These are phyloP conservation scores for Pichia sp. DNA, from an alignment of 1,139 yeast species.

Conservation along the genomic window DNA sequence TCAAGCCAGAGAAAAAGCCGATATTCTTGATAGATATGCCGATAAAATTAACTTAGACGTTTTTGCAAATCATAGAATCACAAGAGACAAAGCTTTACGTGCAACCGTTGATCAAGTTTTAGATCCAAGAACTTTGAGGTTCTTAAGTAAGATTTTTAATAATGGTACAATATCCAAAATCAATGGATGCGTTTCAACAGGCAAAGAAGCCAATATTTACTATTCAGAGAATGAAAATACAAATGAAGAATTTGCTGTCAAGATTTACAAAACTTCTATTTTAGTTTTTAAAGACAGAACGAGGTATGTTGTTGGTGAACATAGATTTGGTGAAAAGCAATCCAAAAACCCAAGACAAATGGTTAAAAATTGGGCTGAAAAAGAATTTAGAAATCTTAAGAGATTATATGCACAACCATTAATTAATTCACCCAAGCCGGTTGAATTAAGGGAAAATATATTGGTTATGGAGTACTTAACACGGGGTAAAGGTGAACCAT, in stretches of 20 bases:
- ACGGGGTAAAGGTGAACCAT: slow-evolving; percentile 59
- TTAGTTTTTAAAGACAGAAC: slow-evolving; percentile 94
- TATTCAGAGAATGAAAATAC: slow-evolving; percentile 76
- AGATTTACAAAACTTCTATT: slow-evolving; percentile 92
- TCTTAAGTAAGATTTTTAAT: slow-evolving; percentile 72
- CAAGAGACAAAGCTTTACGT: slow-evolving; percentile 80
- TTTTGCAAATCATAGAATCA: slow-evolving; percentile 44
- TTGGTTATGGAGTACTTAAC: slow-evolving; percentile 89
- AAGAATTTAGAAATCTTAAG: slow-evolving; percentile 87
- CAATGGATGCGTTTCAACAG: slow-evolving; percentile 93
- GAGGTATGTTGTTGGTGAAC: slow-evolving; percentile 94
- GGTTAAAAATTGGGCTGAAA: slow-evolving; percentile 98
- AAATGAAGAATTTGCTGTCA: slow-evolving; percentile 69
- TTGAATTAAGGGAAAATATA: slow-evolving; percentile 83
- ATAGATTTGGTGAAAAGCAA: slow-evolving; percentile 73
- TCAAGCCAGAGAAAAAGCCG: slow-evolving; percentile 41
- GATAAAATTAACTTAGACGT: slow-evolving; percentile 60
- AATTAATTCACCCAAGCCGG: slow-evolving; percentile 88
- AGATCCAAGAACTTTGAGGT: slow-evolving; percentile 88
- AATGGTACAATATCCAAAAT: slow-evolving; percentile 78
- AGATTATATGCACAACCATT: slow-evolving; percentile 63
- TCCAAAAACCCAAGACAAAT: slow-evolving; percentile 93
- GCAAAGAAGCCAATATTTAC: slow-evolving; percentile 97
- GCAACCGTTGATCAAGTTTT: slow-evolving; percentile 96
- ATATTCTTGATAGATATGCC: slow-evolving; percentile 54